A percentile compares a stretch with the other conserved stretches of the same genome.
phyloP scores from a whole-genome alignment of 805 yeast genomes.

The Wickerhamomyces sydowiorum region DNA sequence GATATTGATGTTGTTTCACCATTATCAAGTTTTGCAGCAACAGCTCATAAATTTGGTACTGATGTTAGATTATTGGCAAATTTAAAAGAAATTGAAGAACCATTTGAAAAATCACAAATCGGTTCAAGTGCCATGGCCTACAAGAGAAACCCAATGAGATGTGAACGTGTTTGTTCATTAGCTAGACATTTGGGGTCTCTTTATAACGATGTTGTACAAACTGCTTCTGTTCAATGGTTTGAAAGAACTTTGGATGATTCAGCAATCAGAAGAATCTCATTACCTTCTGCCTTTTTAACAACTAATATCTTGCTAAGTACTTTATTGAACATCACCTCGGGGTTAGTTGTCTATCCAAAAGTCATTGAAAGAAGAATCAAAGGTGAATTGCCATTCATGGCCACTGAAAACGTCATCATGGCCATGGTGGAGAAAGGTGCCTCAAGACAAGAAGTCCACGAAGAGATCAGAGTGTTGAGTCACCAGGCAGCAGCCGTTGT shows the following conservation, averaged over 20 bases:
- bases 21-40: constrained; percentile 88
- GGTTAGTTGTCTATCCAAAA: constrained; percentile 96
- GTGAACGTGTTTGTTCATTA: constrained; percentile 97
- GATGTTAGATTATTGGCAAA: constrained; percentile 94
- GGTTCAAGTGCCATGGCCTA: constrained; percentile 99
- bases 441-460: constrained; percentile 97
- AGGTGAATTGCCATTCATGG: constrained; percentile 98
- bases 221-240: constrained; percentile 98
- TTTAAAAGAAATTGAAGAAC: constrained; percentile 96
- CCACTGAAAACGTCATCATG: constrained; percentile 98
- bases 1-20: constrained; percentile 94
- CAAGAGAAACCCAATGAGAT: constrained; percentile 99
- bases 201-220: constrained; percentile 89
- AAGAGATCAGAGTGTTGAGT: constrained; percentile 91
- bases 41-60: constrained; percentile 97
- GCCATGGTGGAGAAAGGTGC: constrained; percentile 99
- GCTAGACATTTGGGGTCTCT: constrained; percentile 92
- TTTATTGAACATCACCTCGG: constrained; percentile 85
- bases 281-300: constrained; percentile 94
- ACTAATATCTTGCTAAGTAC: constrained; percentile 92
- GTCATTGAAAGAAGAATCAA: constrained; percentile 94
- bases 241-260: constrained; percentile 98
- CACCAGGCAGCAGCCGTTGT: constrained; percentile 98
- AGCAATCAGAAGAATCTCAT: constrained; percentile 93
- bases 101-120: constrained; percentile 96